A percentile compares a stretch with the other conserved stretches of the same genome.
These are phyloP conservation scores for Ulmus americana DNA, from an alignment of 331 rosid genomes.

Conservation along the genomic window DNA sequence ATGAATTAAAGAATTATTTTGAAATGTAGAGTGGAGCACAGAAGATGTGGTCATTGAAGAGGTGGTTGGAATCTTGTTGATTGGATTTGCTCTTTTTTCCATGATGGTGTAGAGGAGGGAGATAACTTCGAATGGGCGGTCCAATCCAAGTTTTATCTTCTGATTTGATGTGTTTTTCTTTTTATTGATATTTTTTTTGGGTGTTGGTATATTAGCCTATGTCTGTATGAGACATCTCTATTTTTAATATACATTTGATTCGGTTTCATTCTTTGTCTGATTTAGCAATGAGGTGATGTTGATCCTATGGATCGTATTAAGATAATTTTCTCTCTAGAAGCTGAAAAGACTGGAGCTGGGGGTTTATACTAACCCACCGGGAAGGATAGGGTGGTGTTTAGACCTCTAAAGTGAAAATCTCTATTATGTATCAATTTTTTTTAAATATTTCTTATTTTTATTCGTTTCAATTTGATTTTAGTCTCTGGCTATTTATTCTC, in stretches of 20 bases:
- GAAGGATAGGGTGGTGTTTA: too few species aligned
- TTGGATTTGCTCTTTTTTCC: constrained; percentile 39
- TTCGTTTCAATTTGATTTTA: too few species aligned
- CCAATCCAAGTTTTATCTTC: not conserved
- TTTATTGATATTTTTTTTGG: not conserved
- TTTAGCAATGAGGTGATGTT: not conserved
- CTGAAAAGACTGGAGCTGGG: too few species aligned
- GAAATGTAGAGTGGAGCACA: constrained; percentile 67
- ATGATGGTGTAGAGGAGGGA: constrained; percentile 42
- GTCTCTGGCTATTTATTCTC: too few species aligned
- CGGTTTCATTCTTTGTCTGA: constrained; percentile 12
- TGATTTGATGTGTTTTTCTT: not conserved
- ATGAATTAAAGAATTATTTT: not conserved
- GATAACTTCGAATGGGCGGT: not conserved
- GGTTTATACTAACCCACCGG: too few species aligned
- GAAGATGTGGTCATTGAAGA: constrained; percentile 43
- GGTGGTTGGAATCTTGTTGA: constrained; percentile 44
- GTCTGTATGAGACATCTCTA: constrained; percentile 2
- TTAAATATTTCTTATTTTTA: too few species aligned
- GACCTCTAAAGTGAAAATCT: too few species aligned
- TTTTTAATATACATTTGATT: constrained; percentile 5
- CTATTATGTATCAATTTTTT: too few species aligned
- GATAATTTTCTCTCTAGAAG: too few species aligned
- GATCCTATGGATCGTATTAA: too few species aligned
- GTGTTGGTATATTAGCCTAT: constrained; percentile 7